phyloP scores from a whole-genome alignment of 768 basidiomycete species.

The Amanita inopinata region DNA sequence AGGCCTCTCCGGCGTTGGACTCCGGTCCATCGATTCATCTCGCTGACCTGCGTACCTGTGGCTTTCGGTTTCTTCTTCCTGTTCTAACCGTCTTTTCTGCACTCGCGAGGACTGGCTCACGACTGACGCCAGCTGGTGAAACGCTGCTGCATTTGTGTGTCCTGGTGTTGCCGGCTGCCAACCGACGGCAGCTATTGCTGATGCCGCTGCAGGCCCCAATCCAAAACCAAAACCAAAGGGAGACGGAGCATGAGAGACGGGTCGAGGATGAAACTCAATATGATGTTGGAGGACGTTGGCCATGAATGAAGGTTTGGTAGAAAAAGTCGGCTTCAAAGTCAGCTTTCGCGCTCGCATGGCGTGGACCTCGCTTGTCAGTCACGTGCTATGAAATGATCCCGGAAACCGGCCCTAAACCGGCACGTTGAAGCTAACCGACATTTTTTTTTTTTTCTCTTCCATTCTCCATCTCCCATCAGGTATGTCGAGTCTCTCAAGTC shows the following conservation, averaged over 20 bases:
- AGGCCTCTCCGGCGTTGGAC: conserved; percentile 73
- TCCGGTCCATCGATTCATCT: conserved; percentile 77
- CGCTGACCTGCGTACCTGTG: conserved; percentile 23
- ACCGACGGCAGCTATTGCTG: conserved; percentile 31
- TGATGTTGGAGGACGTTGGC: conserved; percentile 63
- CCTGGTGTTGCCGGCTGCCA: conserved; percentile 42
- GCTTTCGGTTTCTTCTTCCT: conserved; percentile 53
- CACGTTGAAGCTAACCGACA: conserved; percentile 2
- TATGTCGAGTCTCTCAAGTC: conserved; percentile 17
- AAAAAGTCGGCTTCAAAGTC: conserved; percentile 10
- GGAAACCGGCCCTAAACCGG: conserved; percentile 31
- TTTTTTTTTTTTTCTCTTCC: conserved; percentile 9
- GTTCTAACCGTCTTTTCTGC: conserved; percentile 58
- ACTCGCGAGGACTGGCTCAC: conserved; percentile 33
- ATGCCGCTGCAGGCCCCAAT: conserved; percentile 33
- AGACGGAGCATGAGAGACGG: conserved; percentile 50
- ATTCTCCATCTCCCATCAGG: conserved; percentile 17
- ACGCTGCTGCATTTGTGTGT: conserved; percentile 39
- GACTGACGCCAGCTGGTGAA: conserved; percentile 46
- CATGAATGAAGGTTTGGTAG: conserved; percentile 32
- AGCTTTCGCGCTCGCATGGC: background rate
- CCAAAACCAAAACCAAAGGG: conserved; percentile 71
- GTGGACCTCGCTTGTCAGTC: conserved; percentile 2
- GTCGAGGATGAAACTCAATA: conserved; percentile 51
- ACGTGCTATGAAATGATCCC: conserved; percentile 7